These are phyloP conservation scores for Candida nanaspora DNA, from an alignment of 805 yeast genomes.

Conservation along the genomic window DNA sequence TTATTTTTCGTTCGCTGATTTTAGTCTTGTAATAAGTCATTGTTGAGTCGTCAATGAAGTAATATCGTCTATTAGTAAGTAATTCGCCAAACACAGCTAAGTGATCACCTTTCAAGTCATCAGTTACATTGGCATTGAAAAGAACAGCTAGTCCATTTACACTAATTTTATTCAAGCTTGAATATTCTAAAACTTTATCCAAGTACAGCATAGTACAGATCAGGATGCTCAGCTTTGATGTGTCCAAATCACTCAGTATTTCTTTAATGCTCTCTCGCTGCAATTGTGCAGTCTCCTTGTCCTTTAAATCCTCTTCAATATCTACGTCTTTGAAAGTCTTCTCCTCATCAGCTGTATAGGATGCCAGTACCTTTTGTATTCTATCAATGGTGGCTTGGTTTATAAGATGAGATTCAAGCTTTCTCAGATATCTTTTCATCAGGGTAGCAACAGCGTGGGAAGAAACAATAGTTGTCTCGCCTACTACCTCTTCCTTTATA, in stretches of 20 bases:
- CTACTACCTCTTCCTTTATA: neutral
- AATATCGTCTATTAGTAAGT: constrained; percentile 1
- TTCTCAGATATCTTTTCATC: constrained; percentile 70
- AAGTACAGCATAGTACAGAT: constrained; percentile 56
- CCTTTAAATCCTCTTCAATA: neutral
- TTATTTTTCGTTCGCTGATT: neutral
- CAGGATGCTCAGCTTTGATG: constrained; percentile 31
- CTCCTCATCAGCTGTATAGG: constrained; percentile 8
- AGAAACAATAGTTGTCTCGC: neutral
- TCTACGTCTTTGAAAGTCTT: neutral
- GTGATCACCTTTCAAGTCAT: constrained; percentile 10
- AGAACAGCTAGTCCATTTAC: constrained; percentile 44
- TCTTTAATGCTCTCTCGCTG: constrained; percentile 4
- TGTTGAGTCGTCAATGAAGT: neutral
- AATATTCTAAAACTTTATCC: constrained; percentile 48
- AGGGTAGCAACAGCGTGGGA: constrained; percentile 73
- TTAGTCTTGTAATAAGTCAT: neutral
- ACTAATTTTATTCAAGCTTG: constrained; percentile 67
- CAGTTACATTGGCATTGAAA: constrained; percentile 16
- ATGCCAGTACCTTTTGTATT: constrained; percentile 6
- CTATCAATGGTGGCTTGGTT: constrained; percentile 2
- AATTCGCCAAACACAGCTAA: constrained; percentile 10
- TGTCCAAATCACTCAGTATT: constrained; percentile 37
- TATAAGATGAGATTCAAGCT: constrained; percentile 38
- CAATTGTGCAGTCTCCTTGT: neutral